Evolutionary conservation across 2,329 filamentous ascomycete species (phyloP).

Genomic region (Phialemonium atrogriseum): DNA sequence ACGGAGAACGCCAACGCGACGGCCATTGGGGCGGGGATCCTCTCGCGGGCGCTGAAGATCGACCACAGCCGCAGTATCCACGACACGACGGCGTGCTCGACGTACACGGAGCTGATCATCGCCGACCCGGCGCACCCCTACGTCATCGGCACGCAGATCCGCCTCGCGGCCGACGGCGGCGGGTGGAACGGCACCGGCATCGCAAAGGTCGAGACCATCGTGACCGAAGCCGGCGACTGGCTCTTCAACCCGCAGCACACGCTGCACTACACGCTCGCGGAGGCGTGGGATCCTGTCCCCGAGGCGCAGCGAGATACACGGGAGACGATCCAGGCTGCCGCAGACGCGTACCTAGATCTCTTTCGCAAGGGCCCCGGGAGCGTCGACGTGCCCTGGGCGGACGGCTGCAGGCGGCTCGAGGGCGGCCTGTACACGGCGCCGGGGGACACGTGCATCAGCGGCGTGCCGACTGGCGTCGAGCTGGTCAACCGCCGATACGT

Average conservation of each 20-base stretch:
- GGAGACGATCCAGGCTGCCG: constrained; percentile 18
- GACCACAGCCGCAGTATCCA: constrained; percentile 24
- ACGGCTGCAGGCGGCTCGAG: constrained; percentile 18
- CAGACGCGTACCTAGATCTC: constrained; percentile 19
- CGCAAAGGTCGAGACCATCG: constrained; percentile 17
- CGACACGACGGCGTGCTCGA: constrained; percentile 23
- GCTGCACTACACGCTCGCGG: constrained; percentile 12
- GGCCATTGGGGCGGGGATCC: constrained; percentile 17
- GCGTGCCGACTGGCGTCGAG: constrained; percentile 15
- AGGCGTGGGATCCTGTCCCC: constrained; percentile 16
- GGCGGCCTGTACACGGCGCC: constrained; percentile 17
- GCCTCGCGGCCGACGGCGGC: constrained; percentile 12
- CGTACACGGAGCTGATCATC: constrained; percentile 26
- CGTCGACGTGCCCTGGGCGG: constrained; percentile 17
- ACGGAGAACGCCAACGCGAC: constrained; percentile 21
- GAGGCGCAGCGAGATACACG: constrained; percentile 14
- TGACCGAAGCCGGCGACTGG: constrained; percentile 19
- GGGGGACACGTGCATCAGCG: constrained; percentile 15
- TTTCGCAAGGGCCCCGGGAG: constrained; percentile 16
- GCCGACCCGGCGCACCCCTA: constrained; percentile 21
- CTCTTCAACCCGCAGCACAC: constrained; percentile 19
- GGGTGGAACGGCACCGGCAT: constrained; percentile 10
- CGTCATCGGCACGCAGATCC: constrained; percentile 28
- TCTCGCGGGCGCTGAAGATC: constrained; percentile 20
- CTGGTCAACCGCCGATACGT: constrained; percentile 19